Conservation (phyloP, 2,329 filamentous ascomycete genomes). For the Alternaria conjuncta region DNA sequence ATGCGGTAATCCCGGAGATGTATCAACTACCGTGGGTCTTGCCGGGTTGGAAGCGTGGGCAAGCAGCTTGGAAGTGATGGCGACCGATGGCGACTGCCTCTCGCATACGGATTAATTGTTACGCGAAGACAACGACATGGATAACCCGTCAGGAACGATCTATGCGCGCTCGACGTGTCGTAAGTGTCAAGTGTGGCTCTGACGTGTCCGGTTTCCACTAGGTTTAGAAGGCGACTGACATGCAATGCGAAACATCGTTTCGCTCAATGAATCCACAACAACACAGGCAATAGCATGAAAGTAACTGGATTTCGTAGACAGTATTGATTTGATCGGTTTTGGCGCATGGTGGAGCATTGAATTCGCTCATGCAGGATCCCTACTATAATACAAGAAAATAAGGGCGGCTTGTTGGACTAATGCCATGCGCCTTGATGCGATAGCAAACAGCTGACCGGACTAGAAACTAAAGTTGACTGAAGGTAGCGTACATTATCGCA, state of each 20-base stretch:
- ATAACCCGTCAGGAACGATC: slow-evolving; percentile 12
- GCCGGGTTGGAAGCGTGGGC: slow-evolving; percentile 9
- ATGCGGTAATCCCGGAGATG: neutral
- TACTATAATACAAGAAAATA: slow-evolving; percentile 40
- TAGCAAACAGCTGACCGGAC: slow-evolving; percentile 2
- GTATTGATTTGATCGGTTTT: slow-evolving; percentile 30
- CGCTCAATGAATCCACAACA: slow-evolving; percentile 10
- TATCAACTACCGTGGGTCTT: slow-evolving; percentile 1
- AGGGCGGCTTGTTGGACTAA: slow-evolving; percentile 18
- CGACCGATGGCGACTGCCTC: slow-evolving; percentile 4
- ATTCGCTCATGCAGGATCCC: slow-evolving; percentile 25
- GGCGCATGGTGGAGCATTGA: slow-evolving; percentile 26
- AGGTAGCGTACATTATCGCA: slow-evolving; percentile 20
- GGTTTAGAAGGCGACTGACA: slow-evolving; percentile 13
- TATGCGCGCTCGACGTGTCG: neutral
- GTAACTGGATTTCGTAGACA: slow-evolving; percentile 15
- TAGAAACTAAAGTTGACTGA: slow-evolving; percentile 2
- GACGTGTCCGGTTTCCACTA: slow-evolving; percentile 30
- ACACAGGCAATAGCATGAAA: slow-evolving; percentile 16
- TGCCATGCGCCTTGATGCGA: slow-evolving; percentile 13
- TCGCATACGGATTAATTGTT: neutral
- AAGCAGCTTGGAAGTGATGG: slow-evolving; percentile 12
- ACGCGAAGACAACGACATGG: slow-evolving; percentile 17
- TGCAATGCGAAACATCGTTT: slow-evolving; percentile 27
- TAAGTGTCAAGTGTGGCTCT: slow-evolving; percentile 16